phyloP scores from a whole-genome alignment of 257 asterid genomes.

The Capsicum baccatum region DNA sequence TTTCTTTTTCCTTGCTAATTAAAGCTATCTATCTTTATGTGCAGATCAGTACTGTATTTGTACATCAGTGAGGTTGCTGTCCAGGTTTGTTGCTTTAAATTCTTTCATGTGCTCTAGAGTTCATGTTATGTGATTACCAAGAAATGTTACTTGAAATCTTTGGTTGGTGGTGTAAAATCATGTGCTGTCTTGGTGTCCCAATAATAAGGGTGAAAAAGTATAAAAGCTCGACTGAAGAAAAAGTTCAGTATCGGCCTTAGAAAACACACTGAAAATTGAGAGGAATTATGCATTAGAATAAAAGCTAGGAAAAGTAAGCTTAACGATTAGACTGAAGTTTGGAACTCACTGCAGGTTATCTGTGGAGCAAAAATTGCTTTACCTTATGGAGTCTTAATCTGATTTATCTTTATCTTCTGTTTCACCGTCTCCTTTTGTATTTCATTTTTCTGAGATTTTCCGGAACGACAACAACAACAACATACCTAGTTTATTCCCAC shows the following conservation, averaged over 20 bases:
- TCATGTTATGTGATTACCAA: neutral
- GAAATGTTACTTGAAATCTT: neutral
- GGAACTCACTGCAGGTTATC: neutral
- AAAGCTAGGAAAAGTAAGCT: neutral
- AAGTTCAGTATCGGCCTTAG: neutral
- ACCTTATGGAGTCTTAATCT: neutral
- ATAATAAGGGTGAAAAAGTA: too few species aligned
- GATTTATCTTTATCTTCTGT: neutral
- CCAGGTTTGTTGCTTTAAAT: slow-evolving; percentile 59
- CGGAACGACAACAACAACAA: too few species aligned
- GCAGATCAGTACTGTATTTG: slow-evolving; percentile 74
- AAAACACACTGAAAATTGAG: neutral
- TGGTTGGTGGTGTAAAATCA: neutral
- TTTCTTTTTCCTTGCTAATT: neutral
- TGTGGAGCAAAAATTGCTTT: neutral
- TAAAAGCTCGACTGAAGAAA: neutral
- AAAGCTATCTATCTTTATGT: slow-evolving; percentile 33
- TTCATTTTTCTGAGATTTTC: slow-evolving; percentile 8
- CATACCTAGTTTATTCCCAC: too few species aligned
- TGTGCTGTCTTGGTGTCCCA: neutral
- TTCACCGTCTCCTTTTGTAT: neutral
- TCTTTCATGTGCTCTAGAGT: slow-evolving; percentile 20
- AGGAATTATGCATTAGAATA: neutral
- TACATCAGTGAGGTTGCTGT: slow-evolving; percentile 74
- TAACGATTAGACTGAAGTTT: neutral